These are phyloP conservation scores for Cyberlindnera mycetangii DNA, from an alignment of 805 yeast genomes.

Conservation along the genomic window DNA sequence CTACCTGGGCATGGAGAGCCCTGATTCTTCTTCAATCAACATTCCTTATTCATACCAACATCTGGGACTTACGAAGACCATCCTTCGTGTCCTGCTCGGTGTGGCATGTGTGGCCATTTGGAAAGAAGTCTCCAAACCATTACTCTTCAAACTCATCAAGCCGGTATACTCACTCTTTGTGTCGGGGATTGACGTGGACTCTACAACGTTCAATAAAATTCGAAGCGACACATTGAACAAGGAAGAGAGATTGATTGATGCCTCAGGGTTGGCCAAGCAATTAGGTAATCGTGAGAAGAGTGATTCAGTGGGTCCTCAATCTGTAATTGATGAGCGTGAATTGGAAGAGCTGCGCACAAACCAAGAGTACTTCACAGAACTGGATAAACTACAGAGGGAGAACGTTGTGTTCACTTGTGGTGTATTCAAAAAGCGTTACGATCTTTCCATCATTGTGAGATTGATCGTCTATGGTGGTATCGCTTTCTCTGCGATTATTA, in stretches of 20 bases:
- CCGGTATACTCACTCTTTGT: conserved; percentile 45
- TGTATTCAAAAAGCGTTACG: conserved; percentile 61
- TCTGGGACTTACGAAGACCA: conserved; percentile 40
- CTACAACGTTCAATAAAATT: conserved; percentile 22
- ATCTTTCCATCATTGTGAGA: conserved; percentile 74
- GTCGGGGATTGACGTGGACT: conserved; percentile 15
- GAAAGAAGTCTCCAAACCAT: conserved; percentile 72
- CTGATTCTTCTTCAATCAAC: conserved; percentile 29
- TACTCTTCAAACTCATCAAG: conserved; percentile 53
- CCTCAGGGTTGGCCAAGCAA: conserved; percentile 17
- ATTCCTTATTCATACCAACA: conserved; percentile 41
- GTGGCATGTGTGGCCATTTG: conserved; percentile 60
- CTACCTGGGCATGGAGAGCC: conserved; percentile 13
- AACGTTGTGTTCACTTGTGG: conserved; percentile 34
- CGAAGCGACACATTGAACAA: conserved; percentile 24
- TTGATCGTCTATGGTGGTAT: conserved; percentile 82
- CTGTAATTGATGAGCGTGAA: conserved; percentile 25
- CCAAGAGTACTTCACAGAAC: conserved; percentile 19
- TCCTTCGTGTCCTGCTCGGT: conserved; percentile 58
- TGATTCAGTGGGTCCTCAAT: conserved; percentile 26
- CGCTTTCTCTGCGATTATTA: conserved; percentile 47
- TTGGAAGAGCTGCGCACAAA: conserved; percentile 21
- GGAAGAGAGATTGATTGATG: conserved; percentile 26
- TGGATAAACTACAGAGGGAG: conserved; percentile 24
- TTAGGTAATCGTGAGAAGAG: conserved; percentile 13